phyloP scores from a whole-genome alignment of 1,284 basidiomycete species.

The Inonotus hispidus region DNA sequence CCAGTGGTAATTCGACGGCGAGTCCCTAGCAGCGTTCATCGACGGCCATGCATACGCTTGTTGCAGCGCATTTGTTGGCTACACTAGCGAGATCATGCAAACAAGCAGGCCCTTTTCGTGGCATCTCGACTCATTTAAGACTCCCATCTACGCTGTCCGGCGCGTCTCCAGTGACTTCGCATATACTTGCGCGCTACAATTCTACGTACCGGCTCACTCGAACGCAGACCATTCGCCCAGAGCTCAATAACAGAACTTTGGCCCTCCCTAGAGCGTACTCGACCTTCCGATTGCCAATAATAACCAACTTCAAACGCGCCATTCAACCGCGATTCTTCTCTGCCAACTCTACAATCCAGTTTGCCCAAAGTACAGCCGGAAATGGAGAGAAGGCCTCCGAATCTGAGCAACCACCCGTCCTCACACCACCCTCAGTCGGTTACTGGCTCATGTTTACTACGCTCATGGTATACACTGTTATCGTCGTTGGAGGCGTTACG shows the following conservation, averaged over 20 bases:
- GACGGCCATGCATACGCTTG: neutral
- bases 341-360: slow-evolving; percentile 26
- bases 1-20: neutral
- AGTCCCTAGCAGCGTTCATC: neutral
- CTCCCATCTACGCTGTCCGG: neutral
- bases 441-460: slow-evolving; percentile 83
- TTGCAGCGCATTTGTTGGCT: slow-evolving; percentile 3
- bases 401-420: slow-evolving; percentile 41
- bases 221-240: neutral
- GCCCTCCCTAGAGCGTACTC: slow-evolving; percentile 12
- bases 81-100: slow-evolving; percentile 7
- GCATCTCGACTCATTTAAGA: neutral
- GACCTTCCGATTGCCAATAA: neutral
- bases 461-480: slow-evolving; percentile 83
- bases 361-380: slow-evolving; percentile 13
- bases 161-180: neutral
- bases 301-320: slow-evolving; percentile 7
- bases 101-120: slow-evolving; percentile 1
- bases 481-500: slow-evolving; percentile 95
- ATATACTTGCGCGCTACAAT: neutral
- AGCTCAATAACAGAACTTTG: neutral
- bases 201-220: neutral
- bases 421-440: slow-evolving; percentile 73
- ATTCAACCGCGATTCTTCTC: slow-evolving; percentile 40
- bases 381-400: slow-evolving; percentile 9